Evolutionary conservation across 352 stramenopile species (phyloP), one percentile per base, ranked within the genome.

Genomic region (Globisporangium uncinulatum): DNA sequence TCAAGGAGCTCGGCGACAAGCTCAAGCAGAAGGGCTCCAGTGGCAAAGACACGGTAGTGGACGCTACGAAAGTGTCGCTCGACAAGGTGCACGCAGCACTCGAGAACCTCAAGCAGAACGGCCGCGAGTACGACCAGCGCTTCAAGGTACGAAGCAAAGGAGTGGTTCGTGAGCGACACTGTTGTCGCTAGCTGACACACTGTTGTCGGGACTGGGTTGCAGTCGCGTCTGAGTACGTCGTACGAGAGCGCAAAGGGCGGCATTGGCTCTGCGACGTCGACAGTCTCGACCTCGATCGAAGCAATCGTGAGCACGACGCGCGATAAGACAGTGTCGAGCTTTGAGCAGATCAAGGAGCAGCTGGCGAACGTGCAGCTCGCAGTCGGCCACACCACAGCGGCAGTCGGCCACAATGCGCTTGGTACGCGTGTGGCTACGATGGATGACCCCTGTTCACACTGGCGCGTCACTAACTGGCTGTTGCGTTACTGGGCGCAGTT

Each of bases 231-330:
- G 15, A 59, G 48, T 44, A 34, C 24, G 13, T 78, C 73, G 48
- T 69, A 84, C 42, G 49, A 66, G 49, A 73, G 64, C 2, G 74
- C 79, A 51, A 73, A 74, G 61, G 67, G 67, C 53, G 71, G 71
- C 43, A 57, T 80, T 34, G 67, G 65, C 49, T 66, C 61, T 5
- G 69, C 71, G 20, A 59, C 68, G 10, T 70, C 61, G 49, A 74
- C 70, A 29, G 72, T 86, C 48, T 83, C 72, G 39, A 83, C 59
- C n/a, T 89, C 79, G 41, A 83, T 89, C 51, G 79, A 89, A 61
- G 57, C 77, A 54, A 81, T 89, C 60, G 76, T 89, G 50, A 72
- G 70, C 39, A 72, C 74, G 36, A 84, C 79, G 21, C 76, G 73
- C 51, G 63, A 72, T 39, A 67, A 66, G 48, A 84, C 74, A 39